Evolutionary conservation across 129 eudicot genomes (phyloP), one percentile per base, ranked within the genome.

Genomic region (Pittosporum tobira): DNA sequence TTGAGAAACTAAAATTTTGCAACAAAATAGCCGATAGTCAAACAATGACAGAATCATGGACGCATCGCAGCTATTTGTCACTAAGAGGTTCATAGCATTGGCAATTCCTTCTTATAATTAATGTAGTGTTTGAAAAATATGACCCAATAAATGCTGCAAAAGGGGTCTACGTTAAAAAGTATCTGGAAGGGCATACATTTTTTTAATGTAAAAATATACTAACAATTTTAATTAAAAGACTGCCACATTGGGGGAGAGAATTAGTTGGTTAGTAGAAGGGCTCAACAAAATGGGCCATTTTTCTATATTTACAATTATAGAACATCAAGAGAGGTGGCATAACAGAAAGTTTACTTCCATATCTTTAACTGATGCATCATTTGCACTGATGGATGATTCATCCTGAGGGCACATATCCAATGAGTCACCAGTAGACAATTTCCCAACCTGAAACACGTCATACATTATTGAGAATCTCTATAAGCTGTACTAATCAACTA

Each of bases 381-480:
- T 87, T 36, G 94, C 94, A 58, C 72, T 48, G 23, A 93, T 81
- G 55, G 78, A 62, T 47, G 66, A 77, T 77, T 84, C 96, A 84
- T 93, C 99, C 6, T 75, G 80, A 50, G 94, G 86, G 53, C 66
- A 69, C 91, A 84, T 87, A 51, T 93, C 99, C 40, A 93, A 63
- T 16, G 99, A 93, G 70, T 84, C 96, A 21, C 99, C 99, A 1
- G 96, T 93, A 22, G 96, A 84, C 64, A 93, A 49, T 47, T 79
- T 93, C 28, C 94, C 88, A 59, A 66, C 87, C 99, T 91, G 71
- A 29, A 25, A 68, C 46, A 62, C 31, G 27, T 45, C 26, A 26
- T 22, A 28, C 13, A 15, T 51, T 25, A 18, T 26, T 62, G 20
- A 31, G 31, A 3, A 0, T 10, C n/a, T n/a, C n/a, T n/a, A n/a